A percentile compares a stretch with the other conserved stretches of the same genome.
Evolutionary conservation across 2,329 filamentous ascomycete genomes (phyloP).

Genomic region (Raffaelea ambrosiae): DNA sequence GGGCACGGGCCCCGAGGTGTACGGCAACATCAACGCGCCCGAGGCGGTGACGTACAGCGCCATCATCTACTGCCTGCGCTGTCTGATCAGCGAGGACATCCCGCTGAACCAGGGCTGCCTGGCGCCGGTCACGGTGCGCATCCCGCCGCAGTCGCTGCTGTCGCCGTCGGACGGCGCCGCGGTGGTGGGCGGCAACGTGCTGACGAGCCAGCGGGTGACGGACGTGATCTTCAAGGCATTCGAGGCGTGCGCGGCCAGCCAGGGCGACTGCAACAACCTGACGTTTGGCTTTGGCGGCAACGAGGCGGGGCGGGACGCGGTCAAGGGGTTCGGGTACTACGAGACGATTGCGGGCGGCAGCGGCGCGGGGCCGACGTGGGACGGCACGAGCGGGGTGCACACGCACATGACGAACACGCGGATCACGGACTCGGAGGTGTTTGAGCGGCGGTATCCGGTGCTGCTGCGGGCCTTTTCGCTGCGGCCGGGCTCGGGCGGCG

Average conservation of each 20-base stretch:
- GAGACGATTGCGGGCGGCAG: conserved; percentile 75
- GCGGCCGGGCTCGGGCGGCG: conserved; percentile 52
- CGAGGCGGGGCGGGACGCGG: conserved; percentile 43
- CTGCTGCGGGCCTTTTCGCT: conserved; percentile 63
- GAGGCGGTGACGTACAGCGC: conserved; percentile 70
- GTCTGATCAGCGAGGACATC: conserved; percentile 72
- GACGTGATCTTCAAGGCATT: conserved; percentile 79
- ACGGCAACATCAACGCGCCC: conserved; percentile 69
- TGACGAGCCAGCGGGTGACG: conserved; percentile 72
- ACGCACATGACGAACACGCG: conserved; percentile 82
- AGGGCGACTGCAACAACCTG: conserved; percentile 78
- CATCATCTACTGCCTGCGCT: conserved; percentile 79
- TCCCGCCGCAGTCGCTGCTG: conserved; percentile 65
- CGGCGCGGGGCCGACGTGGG: conserved; percentile 65
- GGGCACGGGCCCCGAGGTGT: conserved; percentile 68
- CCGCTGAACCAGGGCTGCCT: conserved; percentile 82
- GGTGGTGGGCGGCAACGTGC: conserved; percentile 75
- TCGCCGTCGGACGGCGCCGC: conserved; percentile 68
- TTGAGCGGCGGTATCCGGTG: conserved; percentile 69
- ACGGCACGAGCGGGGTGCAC: conserved; percentile 69
- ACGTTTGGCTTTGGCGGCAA: conserved; percentile 77
- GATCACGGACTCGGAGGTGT: conserved; percentile 73
- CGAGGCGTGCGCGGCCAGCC: conserved; percentile 66
- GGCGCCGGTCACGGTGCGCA: conserved; percentile 64
- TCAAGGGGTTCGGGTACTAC: conserved; percentile 77